Evolutionary conservation across 176 grass and related monocot species (phyloP), one percentile per base, ranked within the genome.

Genomic region (Rhynchospora pubera): DNA sequence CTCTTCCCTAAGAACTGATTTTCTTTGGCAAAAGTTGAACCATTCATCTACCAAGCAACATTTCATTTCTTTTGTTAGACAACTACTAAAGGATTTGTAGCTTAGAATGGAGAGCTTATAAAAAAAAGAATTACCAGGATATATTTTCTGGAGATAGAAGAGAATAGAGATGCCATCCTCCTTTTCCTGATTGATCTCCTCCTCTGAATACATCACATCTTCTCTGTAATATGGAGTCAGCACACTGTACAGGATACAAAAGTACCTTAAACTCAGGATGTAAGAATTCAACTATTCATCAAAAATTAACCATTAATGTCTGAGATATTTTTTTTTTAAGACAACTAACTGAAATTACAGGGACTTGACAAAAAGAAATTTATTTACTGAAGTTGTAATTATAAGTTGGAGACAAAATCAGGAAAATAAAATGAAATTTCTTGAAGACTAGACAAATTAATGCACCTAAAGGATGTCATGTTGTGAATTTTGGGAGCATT

Each of bases 181-280:
- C 81, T 99, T 98, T 51, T 89, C 82, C 1, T 58, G 60, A 57
- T 83, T 1, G 87, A 99, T 91, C 83, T 91, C 96, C 0, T 95
- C 86, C 10, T 7, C n/a, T 18, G 65, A 95, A 85, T 85, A 99
- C 52, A 93, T 89, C 23, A 99, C 96, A 24, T 94, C 88, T 87
- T 99, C 96, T 89, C 86, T 90, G 80, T 86, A 99, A 82, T 95
- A 99, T 80, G 96, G 92, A 90, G 96, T 99, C 79, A 99, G 84
- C 79, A 99, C 91, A 91, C 96, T 99, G 80, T 86, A 83, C n/a
- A 67, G 47, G 61, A 62, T 47, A 44, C 69, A 42, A 75, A 84
- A 79, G 23, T 50, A 5, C 45, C 21, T 73, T 19, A 50, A 22
- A 72, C 9, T 48, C n/a, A 12, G 32, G 44, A 72, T 32, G 34